Percentiles rank a stretch among this genome's conserved stretches.
These are phyloP conservation scores for Erythrophleum ivorense DNA, from an alignment of 331 rosid species.

Conservation along the genomic window DNA sequence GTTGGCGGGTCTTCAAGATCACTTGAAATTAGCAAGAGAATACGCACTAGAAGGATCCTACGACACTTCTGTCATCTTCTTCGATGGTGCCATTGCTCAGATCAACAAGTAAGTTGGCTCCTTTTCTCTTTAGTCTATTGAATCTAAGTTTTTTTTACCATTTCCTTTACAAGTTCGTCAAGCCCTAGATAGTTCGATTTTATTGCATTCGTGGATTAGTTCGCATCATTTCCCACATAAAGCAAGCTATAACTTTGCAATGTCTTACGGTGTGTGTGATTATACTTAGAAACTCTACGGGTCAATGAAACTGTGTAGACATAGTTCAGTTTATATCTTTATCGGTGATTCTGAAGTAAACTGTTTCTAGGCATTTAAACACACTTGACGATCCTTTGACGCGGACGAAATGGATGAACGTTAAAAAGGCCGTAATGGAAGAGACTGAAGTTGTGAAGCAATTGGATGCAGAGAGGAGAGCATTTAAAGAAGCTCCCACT, in stretches of 20 bases:
- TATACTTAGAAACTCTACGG: too few species aligned
- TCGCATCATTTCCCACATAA: too few species aligned
- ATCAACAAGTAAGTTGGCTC: slow-evolving; percentile 85
- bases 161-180: too few species aligned
- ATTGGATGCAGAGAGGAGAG: slow-evolving; percentile 87
- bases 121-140: too few species aligned
- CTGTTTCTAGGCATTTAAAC: slow-evolving; percentile 75
- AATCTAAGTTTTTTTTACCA: too few species aligned
- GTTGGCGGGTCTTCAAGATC: slow-evolving; percentile 82
- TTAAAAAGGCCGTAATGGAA: slow-evolving; percentile 84
- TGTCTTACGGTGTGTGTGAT: too few species aligned
- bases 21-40: slow-evolving; percentile 88
- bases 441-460: slow-evolving; percentile 96
- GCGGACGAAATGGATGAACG: slow-evolving; percentile 94
- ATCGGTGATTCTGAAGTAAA: too few species aligned
- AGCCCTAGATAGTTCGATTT: too few species aligned
- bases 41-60: slow-evolving; percentile 96
- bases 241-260: too few species aligned
- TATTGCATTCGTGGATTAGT: too few species aligned
- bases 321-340: too few species aligned
- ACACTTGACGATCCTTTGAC: slow-evolving; percentile 81
- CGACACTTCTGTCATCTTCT: slow-evolving; percentile 92
- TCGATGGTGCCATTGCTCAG: slow-evolving; percentile 96
- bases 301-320: too few species aligned
- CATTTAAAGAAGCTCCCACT: slow-evolving; percentile 73